A percentile compares a stretch with the other conserved stretches of the same genome.
Conservation (phyloP, 164 flowering plant genomes). For the Aristolochia californica region DNA sequence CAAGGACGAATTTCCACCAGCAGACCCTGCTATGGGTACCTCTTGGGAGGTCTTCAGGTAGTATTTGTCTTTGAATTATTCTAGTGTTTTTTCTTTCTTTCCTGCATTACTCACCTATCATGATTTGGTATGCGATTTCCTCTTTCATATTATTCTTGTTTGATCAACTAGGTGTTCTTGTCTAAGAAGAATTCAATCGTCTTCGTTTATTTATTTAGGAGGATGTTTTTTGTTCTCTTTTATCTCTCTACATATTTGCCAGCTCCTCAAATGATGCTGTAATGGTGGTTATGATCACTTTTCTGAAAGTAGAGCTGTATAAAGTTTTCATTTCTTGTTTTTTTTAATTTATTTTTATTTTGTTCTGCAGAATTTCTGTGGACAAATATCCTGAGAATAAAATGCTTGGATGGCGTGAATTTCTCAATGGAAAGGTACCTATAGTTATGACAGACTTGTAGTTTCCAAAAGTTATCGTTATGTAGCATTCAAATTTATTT, state of each 20-base stretch:
- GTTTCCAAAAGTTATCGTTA: not conserved
- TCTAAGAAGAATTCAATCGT: no score
- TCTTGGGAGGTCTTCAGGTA: constrained; percentile 87
- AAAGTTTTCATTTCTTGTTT: not conserved
- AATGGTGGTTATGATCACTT: no score
- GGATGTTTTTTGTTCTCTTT: not conserved
- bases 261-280: no score
- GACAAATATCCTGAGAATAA: constrained; percentile 48
- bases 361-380: constrained; percentile 44
- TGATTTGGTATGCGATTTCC: not conserved
- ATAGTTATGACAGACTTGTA: not conserved
- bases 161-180: no score
- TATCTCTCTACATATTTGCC: not conserved
- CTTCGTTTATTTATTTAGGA: no score
- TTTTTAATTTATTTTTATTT: not conserved
- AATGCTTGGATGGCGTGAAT: constrained; percentile 90
- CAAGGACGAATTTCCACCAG: constrained; percentile 44
- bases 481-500: no score
- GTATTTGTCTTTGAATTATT: not conserved
- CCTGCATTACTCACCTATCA: not conserved
- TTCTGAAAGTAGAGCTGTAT: not conserved
- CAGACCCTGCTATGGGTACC: constrained; percentile 28
- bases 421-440: constrained; percentile 56
- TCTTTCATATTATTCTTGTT: not conserved
- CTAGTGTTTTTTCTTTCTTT: not conserved